Evolutionary conservation across 2,329 filamentous ascomycete genomes (phyloP).

Genomic region (Ilyonectria destructans): DNA sequence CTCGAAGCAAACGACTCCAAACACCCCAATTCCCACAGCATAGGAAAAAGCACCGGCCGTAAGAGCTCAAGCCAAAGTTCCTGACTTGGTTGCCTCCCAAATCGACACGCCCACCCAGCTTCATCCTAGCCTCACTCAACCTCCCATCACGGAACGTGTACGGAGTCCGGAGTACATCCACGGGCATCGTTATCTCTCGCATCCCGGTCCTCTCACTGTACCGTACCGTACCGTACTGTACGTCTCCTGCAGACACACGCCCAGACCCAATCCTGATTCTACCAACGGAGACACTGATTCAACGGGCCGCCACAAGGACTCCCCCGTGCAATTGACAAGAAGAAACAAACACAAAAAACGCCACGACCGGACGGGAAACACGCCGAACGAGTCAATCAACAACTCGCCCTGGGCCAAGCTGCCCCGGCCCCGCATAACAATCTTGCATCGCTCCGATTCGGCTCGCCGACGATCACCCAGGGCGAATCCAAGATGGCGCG

Average conservation of each 20-base stretch:
- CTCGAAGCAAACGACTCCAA: background rate
- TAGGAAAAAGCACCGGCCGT: background rate
- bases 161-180: background rate
- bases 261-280: background rate
- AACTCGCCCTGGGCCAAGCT: background rate
- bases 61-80: background rate
- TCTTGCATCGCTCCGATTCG: constrained; percentile 34
- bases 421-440: constrained; percentile 23
- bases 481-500: constrained; percentile 8
- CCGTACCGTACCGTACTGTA: too few species aligned
- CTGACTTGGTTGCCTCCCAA: background rate
- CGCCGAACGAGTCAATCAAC: background rate
- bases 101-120: constrained; percentile 4
- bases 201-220: background rate
- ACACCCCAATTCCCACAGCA: background rate
- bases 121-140: background rate
- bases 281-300: background rate
- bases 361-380: background rate
- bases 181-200: constrained; percentile 5
- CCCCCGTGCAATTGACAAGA: background rate
- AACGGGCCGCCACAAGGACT: background rate
- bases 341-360: constrained; percentile 6
- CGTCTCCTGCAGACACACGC: too few species aligned
- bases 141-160: background rate
- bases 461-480: constrained; percentile 26